Percentiles rank a stretch among this genome's conserved stretches.
phyloP scores from a whole-genome alignment of 2,329 filamentous ascomycete genomes.

The Fusarium virguliforme region DNA sequence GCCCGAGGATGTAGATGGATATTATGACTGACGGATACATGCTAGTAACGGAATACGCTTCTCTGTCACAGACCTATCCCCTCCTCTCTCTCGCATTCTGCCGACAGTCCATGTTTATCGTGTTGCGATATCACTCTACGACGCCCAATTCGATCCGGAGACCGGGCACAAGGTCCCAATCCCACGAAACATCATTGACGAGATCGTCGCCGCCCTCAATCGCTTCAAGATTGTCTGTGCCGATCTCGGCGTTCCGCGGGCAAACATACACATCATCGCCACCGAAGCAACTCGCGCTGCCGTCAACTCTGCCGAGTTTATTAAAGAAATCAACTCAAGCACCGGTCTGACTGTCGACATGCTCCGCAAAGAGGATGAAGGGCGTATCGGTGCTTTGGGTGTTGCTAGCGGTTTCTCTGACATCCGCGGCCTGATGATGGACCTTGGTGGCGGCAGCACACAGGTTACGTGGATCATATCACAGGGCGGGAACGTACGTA shows the following conservation, averaged over 20 bases:
- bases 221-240: constrained; percentile 52
- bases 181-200: constrained; percentile 21
- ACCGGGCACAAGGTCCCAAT: constrained; percentile 30
- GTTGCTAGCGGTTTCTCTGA: constrained; percentile 76
- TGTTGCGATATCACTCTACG: constrained; percentile 38
- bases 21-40: not conserved
- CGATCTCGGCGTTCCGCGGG: constrained; percentile 48
- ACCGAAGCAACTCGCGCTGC: constrained; percentile 55
- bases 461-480: constrained; percentile 79
- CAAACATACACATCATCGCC: constrained; percentile 53
- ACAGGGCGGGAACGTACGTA: constrained; percentile 65
- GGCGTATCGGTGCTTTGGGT: constrained; percentile 75
- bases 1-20: not conserved
- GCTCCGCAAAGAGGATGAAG: constrained; percentile 78
- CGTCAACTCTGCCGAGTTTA: constrained; percentile 51
- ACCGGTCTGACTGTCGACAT: constrained; percentile 75
- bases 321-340: constrained; percentile 64
- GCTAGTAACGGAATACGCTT: constrained; percentile 35
- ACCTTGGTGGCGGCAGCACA: constrained; percentile 80
- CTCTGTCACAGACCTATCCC: constrained; percentile 37
- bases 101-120: constrained; percentile 38
- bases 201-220: constrained; percentile 42
- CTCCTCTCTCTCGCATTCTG: constrained; percentile 35
- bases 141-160: constrained; percentile 36
- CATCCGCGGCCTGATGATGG: constrained; percentile 78